Base-by-base conservation (phyloP, 1,284 basidiomycete genomes). In the Ceratobasidium papillatum region DNA sequence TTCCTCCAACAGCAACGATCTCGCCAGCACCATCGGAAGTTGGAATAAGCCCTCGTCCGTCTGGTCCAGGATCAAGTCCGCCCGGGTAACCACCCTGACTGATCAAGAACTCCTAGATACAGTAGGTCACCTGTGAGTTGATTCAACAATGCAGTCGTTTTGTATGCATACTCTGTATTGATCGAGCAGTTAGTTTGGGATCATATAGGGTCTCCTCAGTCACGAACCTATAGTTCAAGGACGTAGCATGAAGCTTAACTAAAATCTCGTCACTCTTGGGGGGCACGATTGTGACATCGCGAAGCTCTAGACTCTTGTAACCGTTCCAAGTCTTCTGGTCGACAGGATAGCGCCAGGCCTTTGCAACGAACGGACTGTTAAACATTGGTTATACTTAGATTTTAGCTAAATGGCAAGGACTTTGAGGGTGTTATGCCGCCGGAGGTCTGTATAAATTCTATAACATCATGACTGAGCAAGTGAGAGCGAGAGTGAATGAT, bases 21-120 rank as follows among this genome's bases (percentile, higher is more conserved):
- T 89, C 87, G 8, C 90, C 89, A 19, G 90, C 89, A 76, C 86
- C 84, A 77, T 91, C 90, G 5, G 89, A 90, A 78, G 84, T 82
- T 0, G 89, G 89, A 17, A 89, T 83, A 1, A 52, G 62, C 3
- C 62, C 43, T 49, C n/a, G 22, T 27, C 43, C 43, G 17, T 64
- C 62, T 27, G 62, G 43, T 12, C 43, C 62, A 12, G 22, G 75
- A 84, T 87, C 75, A 86, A 61, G 14, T 84, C 82, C 8, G 45
- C 19, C 45, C 3, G 19, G 45, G 19, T 47, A 9, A n/a, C 5
- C 5, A 41, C 38, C 14, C 14, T 7, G 38, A 14, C 38, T 41
- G 14, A 41, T 25, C n/a, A n/a, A n/a, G n/a, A n/a, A n/a, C n/a
- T n/a, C n/a, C n/a, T n/a, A n/a, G n/a, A n/a, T n/a, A n/a, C n/a